These are phyloP conservation scores for Byssothecium circinans DNA, from an alignment of 2,329 filamentous ascomycete genomes.

Conservation along the genomic window DNA sequence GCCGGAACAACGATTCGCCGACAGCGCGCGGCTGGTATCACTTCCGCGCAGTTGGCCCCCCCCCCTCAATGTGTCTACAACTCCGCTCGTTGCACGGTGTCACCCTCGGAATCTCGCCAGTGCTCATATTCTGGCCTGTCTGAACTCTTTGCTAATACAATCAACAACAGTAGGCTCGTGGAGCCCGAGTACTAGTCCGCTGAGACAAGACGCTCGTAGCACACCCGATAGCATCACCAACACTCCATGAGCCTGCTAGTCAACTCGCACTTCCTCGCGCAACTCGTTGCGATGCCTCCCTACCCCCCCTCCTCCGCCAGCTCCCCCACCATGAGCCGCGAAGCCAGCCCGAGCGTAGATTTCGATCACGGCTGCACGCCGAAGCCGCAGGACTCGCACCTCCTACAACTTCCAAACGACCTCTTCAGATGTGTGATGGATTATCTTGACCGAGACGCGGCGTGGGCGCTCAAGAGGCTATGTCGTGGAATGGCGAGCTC, in stretches of 20 bases:
- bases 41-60: no score
- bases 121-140: no score
- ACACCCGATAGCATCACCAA: no score
- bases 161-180: no score
- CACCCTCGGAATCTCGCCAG: no score
- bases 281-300: constrained; percentile 25
- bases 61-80: no score
- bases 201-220: no score
- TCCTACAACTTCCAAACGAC: constrained; percentile 39
- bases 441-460: constrained; percentile 37
- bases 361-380: constrained; percentile 18
- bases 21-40: background rate
- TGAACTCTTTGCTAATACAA: no score
- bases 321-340: constrained; percentile 22
- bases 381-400: constrained; percentile 21
- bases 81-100: no score
- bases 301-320: constrained; percentile 2
- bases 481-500: constrained; percentile 37
- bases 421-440: constrained; percentile 42
- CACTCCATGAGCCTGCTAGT: constrained; percentile 13
- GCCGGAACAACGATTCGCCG: background rate
- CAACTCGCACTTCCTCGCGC: constrained; percentile 20
- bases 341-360: constrained; percentile 28
- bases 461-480: constrained; percentile 37
- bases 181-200: no score